Evolutionary conservation across 2,329 filamentous ascomycete genomes (phyloP), one percentile per base, ranked within the genome.

Genomic region (Juglanconis oblonga): DNA sequence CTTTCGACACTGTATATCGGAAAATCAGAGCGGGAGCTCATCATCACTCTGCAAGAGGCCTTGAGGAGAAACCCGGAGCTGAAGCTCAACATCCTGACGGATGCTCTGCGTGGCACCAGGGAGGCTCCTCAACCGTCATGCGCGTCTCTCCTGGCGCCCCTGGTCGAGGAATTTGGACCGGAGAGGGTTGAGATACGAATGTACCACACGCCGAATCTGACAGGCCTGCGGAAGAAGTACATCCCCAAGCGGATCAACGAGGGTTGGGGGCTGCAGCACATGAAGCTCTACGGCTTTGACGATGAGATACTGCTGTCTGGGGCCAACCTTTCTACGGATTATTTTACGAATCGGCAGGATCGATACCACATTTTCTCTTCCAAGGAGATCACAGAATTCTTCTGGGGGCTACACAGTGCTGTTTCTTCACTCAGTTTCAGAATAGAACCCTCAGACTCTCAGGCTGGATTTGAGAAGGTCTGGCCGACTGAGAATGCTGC

Each of bases 181-280:
- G 87, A 91, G 1, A 84, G 94, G 42, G 92, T 99, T 45, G 92
- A 97, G 70, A 87, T 99, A 64, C 89, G 93, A 67, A 96, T 99
- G 92, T 99, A 96, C 71, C 95, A 99, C 74, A 99, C 95, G 1
- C 95, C 95, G 0, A 99, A 99, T 69, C 76, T 99, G 64, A 96
- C 91, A 3, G 95, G 95, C 0, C 67, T 96, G 59, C 85, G 88
- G 54, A 98, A 98, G 76, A 87, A 87, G 68, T 80, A 90, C 66
- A 85, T 98, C 2, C 95, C 95, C 0, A 91, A 86, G 70, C 84
- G 95, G 24, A 94, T 99, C 72, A 99, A 99, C 67, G 95, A 99
- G 76, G 95, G 95, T 17, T 99, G 95, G 95, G 95, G 95, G 1
- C 76, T 99, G 63, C 95, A 99, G 72, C 95, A 99, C 71, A 99